A percentile compares a stretch with the other conserved stretches of the same genome.
These are phyloP conservation scores for Solanum hybrid DNA, from an alignment of 305 asterid species.

Conservation along the genomic window DNA sequence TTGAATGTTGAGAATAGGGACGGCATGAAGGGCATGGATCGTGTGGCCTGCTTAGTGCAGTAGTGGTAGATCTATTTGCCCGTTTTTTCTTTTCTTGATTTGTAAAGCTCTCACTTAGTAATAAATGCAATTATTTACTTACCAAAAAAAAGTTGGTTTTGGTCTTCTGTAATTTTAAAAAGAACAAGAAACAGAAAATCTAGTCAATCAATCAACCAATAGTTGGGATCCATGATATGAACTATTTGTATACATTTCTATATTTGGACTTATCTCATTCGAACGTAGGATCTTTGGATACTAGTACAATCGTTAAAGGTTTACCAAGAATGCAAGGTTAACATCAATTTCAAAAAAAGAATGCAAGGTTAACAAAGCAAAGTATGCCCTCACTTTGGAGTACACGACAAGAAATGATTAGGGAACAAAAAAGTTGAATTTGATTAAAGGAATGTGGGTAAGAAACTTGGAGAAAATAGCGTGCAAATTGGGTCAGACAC, in stretches of 20 bases:
- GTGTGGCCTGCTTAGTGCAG: not conserved
- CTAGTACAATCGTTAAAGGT: not conserved
- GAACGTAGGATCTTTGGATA: not conserved
- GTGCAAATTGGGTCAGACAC: not conserved
- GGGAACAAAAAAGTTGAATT: not conserved
- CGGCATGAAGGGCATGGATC: not conserved
- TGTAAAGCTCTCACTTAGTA: not conserved
- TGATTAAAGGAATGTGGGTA: not conserved
- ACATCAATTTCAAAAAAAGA: not conserved
- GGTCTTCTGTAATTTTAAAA: not conserved
- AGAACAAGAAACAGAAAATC: not conserved
- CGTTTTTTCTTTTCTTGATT: not conserved
- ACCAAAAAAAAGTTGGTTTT: not conserved
- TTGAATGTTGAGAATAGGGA: not conserved
- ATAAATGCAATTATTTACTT: not conserved
- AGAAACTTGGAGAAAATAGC: not conserved
- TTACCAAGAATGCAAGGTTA: not conserved
- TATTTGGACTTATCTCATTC: not conserved
- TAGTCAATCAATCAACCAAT: not conserved
- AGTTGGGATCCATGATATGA: not conserved
- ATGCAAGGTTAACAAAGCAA: not conserved
- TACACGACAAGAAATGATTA: not conserved
- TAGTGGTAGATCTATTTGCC: not conserved
- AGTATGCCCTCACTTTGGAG: not conserved
- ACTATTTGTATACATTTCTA: not conserved